A percentile compares a stretch with the other conserved stretches of the same genome.
These are phyloP conservation scores for Basidiobolus meristosporus DNA, from an alignment of 371 early-diverging fungal species.

Conservation along the genomic window DNA sequence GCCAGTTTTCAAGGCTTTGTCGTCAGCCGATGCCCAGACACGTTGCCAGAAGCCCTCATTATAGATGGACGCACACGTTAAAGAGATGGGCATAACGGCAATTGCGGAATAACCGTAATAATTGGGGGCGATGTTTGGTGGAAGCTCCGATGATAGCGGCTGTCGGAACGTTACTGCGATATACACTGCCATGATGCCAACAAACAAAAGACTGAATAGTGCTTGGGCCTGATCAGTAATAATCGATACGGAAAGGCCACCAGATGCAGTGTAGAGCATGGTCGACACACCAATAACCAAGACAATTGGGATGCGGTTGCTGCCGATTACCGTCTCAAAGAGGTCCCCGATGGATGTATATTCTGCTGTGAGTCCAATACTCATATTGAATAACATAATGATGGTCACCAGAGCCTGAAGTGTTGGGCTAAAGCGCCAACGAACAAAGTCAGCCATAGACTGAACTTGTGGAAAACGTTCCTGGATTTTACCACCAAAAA, in stretches of 20 bases:
- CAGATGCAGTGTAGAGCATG: conserved; percentile 25
- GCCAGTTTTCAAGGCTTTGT: conserved; percentile 18
- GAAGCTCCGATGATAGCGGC: conserved; percentile 9
- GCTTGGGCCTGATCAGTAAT: conserved; percentile 33
- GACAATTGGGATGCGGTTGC: conserved; percentile 17
- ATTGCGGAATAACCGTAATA: conserved; percentile 20
- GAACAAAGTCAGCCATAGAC: conserved; percentile 20
- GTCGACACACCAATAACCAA: conserved; percentile 25
- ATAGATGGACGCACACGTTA: conserved; percentile 25
- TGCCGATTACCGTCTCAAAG: conserved; percentile 19
- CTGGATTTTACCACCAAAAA: conserved; percentile 18
- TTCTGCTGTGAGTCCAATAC: conserved; percentile 18
- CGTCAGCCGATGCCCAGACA: conserved; percentile 31
- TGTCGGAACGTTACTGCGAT: conserved; percentile 24
- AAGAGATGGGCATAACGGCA: conserved; percentile 22
- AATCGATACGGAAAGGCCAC: conserved; percentile 32
- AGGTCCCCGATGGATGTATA: conserved; percentile 29
- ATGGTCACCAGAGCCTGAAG: conserved; percentile 16
- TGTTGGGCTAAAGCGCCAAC: conserved; percentile 19
- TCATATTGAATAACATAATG: conserved; percentile 25
- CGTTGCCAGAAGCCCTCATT: conserved; percentile 37
- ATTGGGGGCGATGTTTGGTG: conserved; percentile 17
- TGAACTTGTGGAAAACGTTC: conserved; percentile 16
- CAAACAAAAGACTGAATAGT: conserved; percentile 14
- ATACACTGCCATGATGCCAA: conserved; percentile 17